Evolutionary conservation across 805 yeast genomes (phyloP).

Genomic region (Kazachstania psychrophila): DNA sequence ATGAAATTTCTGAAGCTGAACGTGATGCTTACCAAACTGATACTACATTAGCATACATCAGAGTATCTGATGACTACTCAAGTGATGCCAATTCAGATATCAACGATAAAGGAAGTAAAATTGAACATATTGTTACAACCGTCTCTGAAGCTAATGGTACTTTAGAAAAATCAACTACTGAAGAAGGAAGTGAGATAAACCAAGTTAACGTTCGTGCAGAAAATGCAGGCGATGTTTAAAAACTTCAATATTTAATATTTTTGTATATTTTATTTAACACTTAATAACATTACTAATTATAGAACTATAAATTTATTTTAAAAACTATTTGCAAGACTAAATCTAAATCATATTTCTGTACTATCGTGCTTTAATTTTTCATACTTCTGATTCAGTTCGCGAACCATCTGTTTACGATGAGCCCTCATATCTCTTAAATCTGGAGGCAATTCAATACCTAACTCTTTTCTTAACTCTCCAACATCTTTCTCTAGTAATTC

Average conservation of each 20-base stretch:
- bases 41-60: not conserved
- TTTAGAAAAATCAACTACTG: not conserved
- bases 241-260: too few relatives aligned
- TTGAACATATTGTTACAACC: not conserved
- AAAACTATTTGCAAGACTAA: too few relatives aligned
- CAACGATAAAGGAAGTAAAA: not conserved
- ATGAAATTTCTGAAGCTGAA: conserved; percentile 23
- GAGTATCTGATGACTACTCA: conserved; percentile 1
- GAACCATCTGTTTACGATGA: conserved; percentile 17
- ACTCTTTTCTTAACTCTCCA: conserved; percentile 55
- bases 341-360: not conserved
- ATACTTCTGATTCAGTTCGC: conserved; percentile 22
- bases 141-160: not conserved
- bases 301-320: too few relatives aligned
- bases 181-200: not conserved
- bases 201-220: conserved; percentile 1
- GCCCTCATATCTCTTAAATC: conserved; percentile 62
- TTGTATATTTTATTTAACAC: too few relatives aligned
- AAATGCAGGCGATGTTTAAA: too few relatives aligned
- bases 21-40: conserved; percentile 7
- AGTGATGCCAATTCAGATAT: not conserved
- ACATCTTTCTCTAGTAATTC: conserved; percentile 63
- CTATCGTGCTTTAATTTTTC: conserved; percentile 5
- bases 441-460: conserved; percentile 71
- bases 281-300: too few relatives aligned